Evolutionary conservation across 2,329 filamentous ascomycete genomes (phyloP), one percentile per base, ranked within the genome.

Genomic region (Metarhizium brunneum): DNA sequence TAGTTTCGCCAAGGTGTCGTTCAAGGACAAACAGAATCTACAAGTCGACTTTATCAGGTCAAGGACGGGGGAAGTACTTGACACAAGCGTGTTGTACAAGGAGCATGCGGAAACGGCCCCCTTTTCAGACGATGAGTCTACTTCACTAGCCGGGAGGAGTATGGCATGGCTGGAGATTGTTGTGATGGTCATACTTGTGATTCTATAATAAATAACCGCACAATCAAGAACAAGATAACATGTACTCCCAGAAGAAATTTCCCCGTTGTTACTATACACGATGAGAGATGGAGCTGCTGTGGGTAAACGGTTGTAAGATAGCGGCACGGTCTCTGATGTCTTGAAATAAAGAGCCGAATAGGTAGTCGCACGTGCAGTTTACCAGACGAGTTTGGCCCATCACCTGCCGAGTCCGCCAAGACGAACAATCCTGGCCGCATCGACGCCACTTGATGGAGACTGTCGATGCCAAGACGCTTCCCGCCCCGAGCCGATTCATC

Each of bases 1-100:
- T 54, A 76, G 73, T 60, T 83, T 79, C 60, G 76, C 74, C 2
- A 73, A 70, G 2, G 59, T 83, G 7, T 71, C 67, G 2, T 75
- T 83, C 32, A 50, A 73, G 53, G 73, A 80, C 61, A 63, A 60
- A 54, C 68, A 75, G 2, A 64, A 76, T 35, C 56, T 83, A 58
- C 68, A 73, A 61, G 71, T 83, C 3, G 72, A 80, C 10, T 83
- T 83, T 59, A 69, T 78, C 42, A 66, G 68, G 2, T 80, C 76
- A 0, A 62, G 69, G 1, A 81, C 75, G 0, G 79, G 78, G 1
- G 69, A 71, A 52, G 58, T 78, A 4, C 58, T 81, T 55, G 79
- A 82, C 62, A 67, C 69, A 8, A 75, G 75, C 10, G 68, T 67
- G 25, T 60, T 82, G 62, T 77, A 73, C 60, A 82, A 81, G 68